Conservation (phyloP, 345 rosid genomes). For the Nephelium lappaceum region DNA sequence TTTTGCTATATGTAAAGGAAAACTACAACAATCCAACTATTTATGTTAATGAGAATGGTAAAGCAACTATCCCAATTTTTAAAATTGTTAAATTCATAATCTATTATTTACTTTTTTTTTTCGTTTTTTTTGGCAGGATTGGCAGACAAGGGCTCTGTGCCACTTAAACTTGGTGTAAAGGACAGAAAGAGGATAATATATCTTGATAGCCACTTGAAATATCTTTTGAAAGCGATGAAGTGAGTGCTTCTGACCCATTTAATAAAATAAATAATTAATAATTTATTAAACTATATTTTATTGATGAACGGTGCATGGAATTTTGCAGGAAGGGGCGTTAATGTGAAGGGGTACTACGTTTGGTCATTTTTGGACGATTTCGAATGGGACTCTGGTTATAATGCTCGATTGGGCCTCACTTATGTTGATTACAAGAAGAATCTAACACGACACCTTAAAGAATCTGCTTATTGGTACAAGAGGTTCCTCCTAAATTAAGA, state of each 20-base stretch:
- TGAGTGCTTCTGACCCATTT: not conserved
- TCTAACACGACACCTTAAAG: conserved; percentile 10
- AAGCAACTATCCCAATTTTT: not conserved
- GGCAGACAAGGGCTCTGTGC: conserved; percentile 29
- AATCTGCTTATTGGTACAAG: conserved; percentile 19
- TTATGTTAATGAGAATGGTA: conserved; percentile 43
- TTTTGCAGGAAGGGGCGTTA: conserved; percentile 17
- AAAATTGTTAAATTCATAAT: no score
- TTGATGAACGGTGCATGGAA: not conserved
- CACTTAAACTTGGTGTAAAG: conserved; percentile 24
- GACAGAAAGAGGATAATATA: conserved; percentile 32
- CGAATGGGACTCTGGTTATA: no score
- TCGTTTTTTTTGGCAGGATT: conserved; percentile 8
- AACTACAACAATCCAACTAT: conserved; percentile 37
- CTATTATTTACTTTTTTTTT: not conserved
- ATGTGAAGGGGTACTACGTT: conserved; percentile 19
- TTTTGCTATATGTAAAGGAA: conserved; percentile 22
- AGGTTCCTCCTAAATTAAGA: conserved; percentile 12
- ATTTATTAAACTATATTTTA: not conserved
- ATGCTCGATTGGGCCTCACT: conserved; percentile 14
- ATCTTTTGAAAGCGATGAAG: conserved; percentile 33
- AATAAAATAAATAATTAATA: not conserved
- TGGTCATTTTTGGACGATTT: no score
- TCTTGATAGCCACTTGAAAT: conserved; percentile 16
- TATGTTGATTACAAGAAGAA: conserved; percentile 14